Conservation (phyloP, 2,329 filamentous ascomycete genomes). For the Verticillium zaregamsianum region DNA sequence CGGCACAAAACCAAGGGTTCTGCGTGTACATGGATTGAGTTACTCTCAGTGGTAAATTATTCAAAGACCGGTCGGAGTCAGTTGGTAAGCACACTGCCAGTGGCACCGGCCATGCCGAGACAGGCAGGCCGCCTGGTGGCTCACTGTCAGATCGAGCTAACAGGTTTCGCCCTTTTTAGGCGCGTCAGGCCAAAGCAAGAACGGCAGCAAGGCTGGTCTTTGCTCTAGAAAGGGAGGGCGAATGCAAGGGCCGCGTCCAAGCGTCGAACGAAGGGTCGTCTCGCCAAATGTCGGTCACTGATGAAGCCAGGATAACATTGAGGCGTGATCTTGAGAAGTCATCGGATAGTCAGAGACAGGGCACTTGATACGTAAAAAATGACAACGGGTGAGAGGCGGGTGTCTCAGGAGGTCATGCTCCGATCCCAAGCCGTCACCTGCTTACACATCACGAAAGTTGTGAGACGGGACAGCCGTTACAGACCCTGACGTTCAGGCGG, state of each 20-base stretch:
- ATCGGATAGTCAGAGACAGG: too few relatives aligned
- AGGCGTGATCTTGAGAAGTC: too few relatives aligned
- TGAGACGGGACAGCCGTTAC: background rate
- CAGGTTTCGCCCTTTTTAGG: background rate
- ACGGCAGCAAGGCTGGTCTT: background rate
- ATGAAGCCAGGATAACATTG: too few relatives aligned
- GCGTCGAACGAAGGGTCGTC: background rate
- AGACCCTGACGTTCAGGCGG: background rate
- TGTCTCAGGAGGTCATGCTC: background rate
- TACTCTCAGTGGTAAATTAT: background rate
- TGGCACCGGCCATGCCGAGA: background rate
- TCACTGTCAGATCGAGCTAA: background rate
- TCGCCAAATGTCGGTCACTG: too few relatives aligned
- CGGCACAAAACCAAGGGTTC: too few relatives aligned
- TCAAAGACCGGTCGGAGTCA: slow-evolving; percentile 6
- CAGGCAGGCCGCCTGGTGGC: background rate
- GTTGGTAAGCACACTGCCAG: slow-evolving; percentile 6
- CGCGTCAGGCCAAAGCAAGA: background rate
- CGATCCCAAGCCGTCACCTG: background rate
- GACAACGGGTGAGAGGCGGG: background rate
- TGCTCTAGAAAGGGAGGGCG: background rate
- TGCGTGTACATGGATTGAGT: too few relatives aligned
- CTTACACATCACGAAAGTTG: background rate
- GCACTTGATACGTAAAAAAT: background rate
- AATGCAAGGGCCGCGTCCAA: background rate